Evolutionary conservation across 2,329 filamentous ascomycete genomes (phyloP).

Genomic region (Achaetomium macrosporum): DNA sequence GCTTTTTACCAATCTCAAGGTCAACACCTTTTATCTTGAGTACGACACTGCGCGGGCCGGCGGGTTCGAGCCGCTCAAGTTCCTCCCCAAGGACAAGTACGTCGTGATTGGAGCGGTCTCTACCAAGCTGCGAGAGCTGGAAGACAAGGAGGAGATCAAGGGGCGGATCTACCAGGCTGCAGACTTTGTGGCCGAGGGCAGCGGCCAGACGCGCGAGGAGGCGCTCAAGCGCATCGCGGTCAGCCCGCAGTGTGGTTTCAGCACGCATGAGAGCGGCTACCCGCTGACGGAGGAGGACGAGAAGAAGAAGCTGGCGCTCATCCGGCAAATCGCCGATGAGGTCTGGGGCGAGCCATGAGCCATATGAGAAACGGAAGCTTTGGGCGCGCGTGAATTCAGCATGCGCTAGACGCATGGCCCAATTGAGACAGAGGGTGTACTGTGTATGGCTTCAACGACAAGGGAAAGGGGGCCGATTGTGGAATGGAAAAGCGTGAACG

Average conservation of each 20-base stretch:
- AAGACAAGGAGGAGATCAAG: constrained; percentile 60
- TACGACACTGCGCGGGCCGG: constrained; percentile 61
- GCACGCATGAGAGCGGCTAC: constrained; percentile 69
- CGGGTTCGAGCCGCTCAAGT: constrained; percentile 59
- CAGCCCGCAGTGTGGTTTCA: constrained; percentile 69
- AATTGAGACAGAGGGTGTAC: neutral
- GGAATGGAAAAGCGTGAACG: neutral
- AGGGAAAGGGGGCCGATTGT: neutral
- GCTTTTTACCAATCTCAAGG: constrained; percentile 57
- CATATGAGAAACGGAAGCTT: too few species aligned
- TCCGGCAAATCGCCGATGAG: constrained; percentile 65
- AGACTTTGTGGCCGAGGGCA: constrained; percentile 63
- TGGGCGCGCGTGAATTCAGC: too few species aligned
- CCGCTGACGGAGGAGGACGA: constrained; percentile 63
- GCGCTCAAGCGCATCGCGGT: constrained; percentile 62
- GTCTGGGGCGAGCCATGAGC: constrained; percentile 54
- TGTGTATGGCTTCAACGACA: neutral
- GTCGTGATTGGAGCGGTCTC: constrained; percentile 60
- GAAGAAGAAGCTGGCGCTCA: constrained; percentile 65
- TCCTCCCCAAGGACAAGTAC: constrained; percentile 54
- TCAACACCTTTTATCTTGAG: constrained; percentile 64
- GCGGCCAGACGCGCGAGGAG: constrained; percentile 57
- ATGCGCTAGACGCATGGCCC: neutral
- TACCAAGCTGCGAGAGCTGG: constrained; percentile 56
- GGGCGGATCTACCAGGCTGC: constrained; percentile 54